Evolutionary conservation across 805 yeast species (phyloP), one percentile per base, ranked within the genome.

Genomic region (Sugiyamaella chiloensis): DNA sequence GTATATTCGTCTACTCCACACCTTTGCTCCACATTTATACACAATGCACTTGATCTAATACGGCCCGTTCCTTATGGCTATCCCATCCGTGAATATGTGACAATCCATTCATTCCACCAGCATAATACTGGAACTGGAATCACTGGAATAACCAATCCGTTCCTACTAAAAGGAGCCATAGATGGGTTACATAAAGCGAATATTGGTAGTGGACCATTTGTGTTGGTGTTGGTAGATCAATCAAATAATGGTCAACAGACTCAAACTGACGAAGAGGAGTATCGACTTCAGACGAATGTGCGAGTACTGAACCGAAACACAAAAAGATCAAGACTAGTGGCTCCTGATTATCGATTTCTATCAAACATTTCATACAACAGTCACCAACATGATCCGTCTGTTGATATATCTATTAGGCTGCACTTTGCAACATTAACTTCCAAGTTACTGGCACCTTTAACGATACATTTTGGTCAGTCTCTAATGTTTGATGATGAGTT

Each of bases 141-240:
- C 5, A 40, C 35, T 9, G 61, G 61, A 5, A 37, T 58, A 32
- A 56, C 61, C 14, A 59, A 59, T 43, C 61, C 61, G 29, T 47
- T 59, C 17, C 49, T 59, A 16, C 39, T 57, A 12, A 12, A 5
- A 5, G 7, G 21, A 19, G 20, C 20, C 6, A 29, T 29, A 17
- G 6, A 14, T n/a, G 34, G 34, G 34, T 11, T 26, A 26, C 7
- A 26, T 26, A 21, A 5, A 12, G 11, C 37, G 11, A 19, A 14
- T 34, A 17, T 5, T 17, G 20, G 37, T 34, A 7, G 7, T 3
- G 20, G 20, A 16, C 37, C 37, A 16, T 34, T 34, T 34, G 37
- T 34, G 21, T 12, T 16, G 37, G 5, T 34, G 11, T 16, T 34
- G 20, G 20, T 19, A 21, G 8, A 11, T n/a, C 17, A 6, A 16